A percentile compares a stretch with the other conserved stretches of the same genome.
Evolutionary conservation across 2,329 filamentous ascomycete genomes (phyloP).

Genomic region (Aspergillus ochraceus): DNA sequence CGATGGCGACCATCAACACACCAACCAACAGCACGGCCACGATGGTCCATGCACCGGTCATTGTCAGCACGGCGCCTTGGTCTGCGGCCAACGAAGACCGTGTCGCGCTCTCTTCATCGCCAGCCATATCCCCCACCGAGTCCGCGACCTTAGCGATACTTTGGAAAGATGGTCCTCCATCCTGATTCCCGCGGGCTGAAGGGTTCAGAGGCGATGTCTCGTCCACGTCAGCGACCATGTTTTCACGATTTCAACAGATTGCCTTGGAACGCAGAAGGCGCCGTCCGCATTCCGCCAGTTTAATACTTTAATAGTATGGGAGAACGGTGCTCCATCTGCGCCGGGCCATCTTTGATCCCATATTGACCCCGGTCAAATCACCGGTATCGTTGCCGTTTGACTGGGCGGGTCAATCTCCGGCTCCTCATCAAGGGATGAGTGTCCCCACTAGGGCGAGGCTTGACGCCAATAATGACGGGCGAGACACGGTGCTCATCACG

Average conservation of each 20-base stretch:
- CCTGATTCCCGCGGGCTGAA: background rate
- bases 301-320: too few relatives aligned
- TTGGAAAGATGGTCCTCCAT: background rate
- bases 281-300: too few relatives aligned
- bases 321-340: too few relatives aligned
- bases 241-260: background rate
- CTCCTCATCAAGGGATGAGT: background rate
- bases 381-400: background rate
- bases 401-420: background rate
- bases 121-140: background rate
- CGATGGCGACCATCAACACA: slow-evolving; percentile 7
- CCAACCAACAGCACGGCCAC: slow-evolving; percentile 31
- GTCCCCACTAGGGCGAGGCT: background rate
- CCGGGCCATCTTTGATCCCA: background rate
- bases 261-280: background rate
- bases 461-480: background rate
- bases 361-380: background rate
- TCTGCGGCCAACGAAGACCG: background rate
- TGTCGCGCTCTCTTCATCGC: slow-evolving; percentile 6
- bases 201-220: slow-evolving; percentile 3
- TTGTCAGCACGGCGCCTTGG: slow-evolving; percentile 4
- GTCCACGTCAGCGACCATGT: background rate
- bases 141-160: slow-evolving; percentile 1
- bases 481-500: background rate
- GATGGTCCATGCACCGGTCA: slow-evolving; percentile 23